These are phyloP conservation scores for Suillus plorans DNA, from an alignment of 768 basidiomycete species.

Conservation along the genomic window DNA sequence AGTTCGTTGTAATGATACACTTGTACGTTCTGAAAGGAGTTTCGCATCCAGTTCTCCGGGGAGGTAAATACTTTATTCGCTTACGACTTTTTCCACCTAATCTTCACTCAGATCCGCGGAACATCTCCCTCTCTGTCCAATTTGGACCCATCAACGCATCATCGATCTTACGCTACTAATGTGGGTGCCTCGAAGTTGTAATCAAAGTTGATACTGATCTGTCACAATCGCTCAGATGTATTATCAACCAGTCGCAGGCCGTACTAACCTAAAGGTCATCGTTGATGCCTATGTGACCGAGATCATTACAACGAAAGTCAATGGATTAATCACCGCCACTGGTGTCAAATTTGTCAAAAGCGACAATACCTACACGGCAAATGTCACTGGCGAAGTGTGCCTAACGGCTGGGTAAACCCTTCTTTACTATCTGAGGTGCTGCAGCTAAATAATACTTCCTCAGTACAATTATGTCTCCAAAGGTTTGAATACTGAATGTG, in stretches of 20 bases:
- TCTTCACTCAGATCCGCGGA: neutral
- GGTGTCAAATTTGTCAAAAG: slow-evolving; percentile 46
- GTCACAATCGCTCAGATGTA: slow-evolving; percentile 15
- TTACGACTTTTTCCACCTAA: neutral
- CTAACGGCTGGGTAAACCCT: slow-evolving; percentile 39
- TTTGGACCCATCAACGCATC: neutral
- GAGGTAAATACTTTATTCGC: neutral
- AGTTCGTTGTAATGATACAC: neutral
- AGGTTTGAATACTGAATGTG: neutral
- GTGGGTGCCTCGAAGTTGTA: neutral
- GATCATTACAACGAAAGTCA: slow-evolving; percentile 17
- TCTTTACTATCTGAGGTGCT: neutral
- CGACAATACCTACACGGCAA: slow-evolving; percentile 31
- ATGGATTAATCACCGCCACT: slow-evolving; percentile 35
- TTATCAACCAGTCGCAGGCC: slow-evolving; percentile 21
- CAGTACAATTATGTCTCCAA: slow-evolving; percentile 40
- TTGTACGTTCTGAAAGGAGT: neutral
- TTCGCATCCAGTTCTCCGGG: neutral
- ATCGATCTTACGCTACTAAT: neutral
- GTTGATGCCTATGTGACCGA: slow-evolving; percentile 28
- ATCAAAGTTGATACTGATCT: neutral
- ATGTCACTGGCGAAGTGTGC: slow-evolving; percentile 51
- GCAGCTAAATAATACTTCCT: neutral
- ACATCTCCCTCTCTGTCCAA: neutral
- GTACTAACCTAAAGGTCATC: slow-evolving; percentile 31